Percentiles rank a stretch among this genome's conserved stretches.
Conservation (phyloP, 768 basidiomycete species). For the Leccinum pellstonianum region DNA sequence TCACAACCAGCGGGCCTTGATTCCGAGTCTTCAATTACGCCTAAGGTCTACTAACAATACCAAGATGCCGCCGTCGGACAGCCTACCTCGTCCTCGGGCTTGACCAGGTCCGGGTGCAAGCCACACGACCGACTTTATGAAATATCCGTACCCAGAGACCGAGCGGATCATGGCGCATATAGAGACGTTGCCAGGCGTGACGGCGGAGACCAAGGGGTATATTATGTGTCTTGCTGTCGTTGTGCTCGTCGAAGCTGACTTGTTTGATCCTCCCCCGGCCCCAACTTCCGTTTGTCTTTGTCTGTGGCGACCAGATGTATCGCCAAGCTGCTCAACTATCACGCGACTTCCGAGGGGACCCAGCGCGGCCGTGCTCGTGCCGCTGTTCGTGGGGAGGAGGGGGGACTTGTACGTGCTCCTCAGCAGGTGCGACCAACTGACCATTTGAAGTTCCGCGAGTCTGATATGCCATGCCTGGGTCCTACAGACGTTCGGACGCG, state of each 20-base stretch:
- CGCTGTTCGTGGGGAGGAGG: slow-evolving; percentile 77
- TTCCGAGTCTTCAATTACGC: too few relatives aligned
- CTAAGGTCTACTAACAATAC: not conserved
- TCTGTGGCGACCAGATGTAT: slow-evolving; percentile 21
- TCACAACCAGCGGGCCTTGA: too few relatives aligned
- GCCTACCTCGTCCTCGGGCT: not conserved
- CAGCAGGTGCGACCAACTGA: slow-evolving; percentile 54
- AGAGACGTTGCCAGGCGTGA: slow-evolving; percentile 10
- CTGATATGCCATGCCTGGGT: too few relatives aligned
- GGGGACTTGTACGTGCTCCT: slow-evolving; percentile 86
- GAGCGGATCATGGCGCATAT: slow-evolving; percentile 10
- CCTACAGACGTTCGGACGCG: slow-evolving; percentile 63
- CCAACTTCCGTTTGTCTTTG: not conserved
- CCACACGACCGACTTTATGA: slow-evolving; percentile 12
- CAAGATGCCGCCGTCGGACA: slow-evolving; percentile 16
- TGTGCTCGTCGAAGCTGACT: not conserved
- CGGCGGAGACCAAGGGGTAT: slow-evolving; percentile 25
- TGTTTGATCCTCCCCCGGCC: not conserved
- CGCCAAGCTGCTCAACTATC: slow-evolving; percentile 26
- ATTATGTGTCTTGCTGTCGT: not conserved
- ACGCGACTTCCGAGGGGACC: slow-evolving; percentile 53
- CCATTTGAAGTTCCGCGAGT: too few relatives aligned
- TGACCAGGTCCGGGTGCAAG: not conserved
- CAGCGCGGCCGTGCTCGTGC: slow-evolving; percentile 77
- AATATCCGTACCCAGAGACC: slow-evolving; percentile 17